These are phyloP conservation scores for Metschnikowia peoriensis DNA, from an alignment of 805 yeast genomes.

Conservation along the genomic window DNA sequence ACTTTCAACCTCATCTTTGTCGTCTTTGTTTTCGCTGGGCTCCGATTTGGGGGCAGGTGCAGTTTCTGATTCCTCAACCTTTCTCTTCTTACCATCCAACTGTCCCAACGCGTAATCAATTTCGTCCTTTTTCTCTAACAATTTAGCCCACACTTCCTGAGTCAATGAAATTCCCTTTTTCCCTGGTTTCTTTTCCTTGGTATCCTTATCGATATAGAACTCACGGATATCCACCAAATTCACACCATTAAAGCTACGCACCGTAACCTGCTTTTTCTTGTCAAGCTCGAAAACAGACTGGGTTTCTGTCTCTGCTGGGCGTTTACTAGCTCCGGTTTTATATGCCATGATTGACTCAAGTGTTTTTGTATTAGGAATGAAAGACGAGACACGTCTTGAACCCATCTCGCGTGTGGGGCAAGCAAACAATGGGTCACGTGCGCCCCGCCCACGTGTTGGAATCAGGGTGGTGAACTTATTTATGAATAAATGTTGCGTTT, in stretches of 20 bases:
- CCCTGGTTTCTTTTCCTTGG: constrained; percentile 74
- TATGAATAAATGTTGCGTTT: no score
- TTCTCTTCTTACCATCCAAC: constrained; percentile 26
- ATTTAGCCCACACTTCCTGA: constrained; percentile 51
- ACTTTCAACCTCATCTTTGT: not conserved
- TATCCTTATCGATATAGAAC: constrained; percentile 54
- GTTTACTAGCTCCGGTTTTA: constrained; percentile 1
- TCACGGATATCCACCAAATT: constrained; percentile 82
- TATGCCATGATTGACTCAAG: not conserved
- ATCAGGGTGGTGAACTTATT: not conserved
- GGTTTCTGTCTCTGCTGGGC: constrained; percentile 12
- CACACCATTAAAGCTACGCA: constrained; percentile 65
- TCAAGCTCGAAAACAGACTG: constrained; percentile 22
- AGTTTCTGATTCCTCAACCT: not conserved
- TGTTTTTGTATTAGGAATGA: no score
- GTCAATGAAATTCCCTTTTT: constrained; percentile 70
- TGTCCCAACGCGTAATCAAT: constrained; percentile 50
- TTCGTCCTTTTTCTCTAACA: constrained; percentile 46
- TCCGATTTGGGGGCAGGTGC: not conserved
- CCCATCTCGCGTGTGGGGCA: not conserved
- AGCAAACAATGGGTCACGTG: constrained; percentile 1
- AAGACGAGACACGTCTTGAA: not conserved
- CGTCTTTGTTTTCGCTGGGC: not conserved
- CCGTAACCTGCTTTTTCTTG: constrained; percentile 61
- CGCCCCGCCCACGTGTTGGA: not conserved